Conservation (phyloP, 306 rosid genomes). For the Acacia crassicarpa region DNA sequence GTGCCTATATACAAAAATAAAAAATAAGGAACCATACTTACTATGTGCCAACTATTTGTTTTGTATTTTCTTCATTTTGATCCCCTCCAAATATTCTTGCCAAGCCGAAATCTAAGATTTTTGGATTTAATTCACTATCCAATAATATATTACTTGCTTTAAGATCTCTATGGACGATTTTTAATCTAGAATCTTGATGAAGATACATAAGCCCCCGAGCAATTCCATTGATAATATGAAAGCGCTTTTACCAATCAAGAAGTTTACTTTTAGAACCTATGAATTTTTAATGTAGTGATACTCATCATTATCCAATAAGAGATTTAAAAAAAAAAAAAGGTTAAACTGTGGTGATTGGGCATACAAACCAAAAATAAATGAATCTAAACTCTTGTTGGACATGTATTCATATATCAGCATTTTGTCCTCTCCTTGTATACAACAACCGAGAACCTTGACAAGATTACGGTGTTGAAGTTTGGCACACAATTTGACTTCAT, state of each 20-base stretch:
- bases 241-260: background rate
- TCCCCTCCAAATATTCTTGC: background rate
- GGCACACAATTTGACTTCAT: background rate
- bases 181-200: background rate
- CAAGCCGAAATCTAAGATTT: background rate
- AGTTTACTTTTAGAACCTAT: background rate
- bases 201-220: background rate
- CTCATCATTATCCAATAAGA: background rate
- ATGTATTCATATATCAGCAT: background rate
- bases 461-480: background rate
- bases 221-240: background rate
- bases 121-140: background rate
- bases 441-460: background rate
- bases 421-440: background rate
- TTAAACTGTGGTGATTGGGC: background rate
- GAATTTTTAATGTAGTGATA: background rate
- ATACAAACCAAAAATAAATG: background rate
- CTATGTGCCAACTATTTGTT: slow-evolving; percentile 11
- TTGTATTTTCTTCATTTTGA: background rate
- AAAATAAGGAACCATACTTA: background rate
- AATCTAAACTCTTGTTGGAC: background rate
- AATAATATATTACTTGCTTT: background rate
- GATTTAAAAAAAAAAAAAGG: background rate
- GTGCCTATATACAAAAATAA: background rate
- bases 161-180: background rate